These are phyloP conservation scores for Aspergillus fijiensis DNA, from an alignment of 2,329 filamentous ascomycete genomes.

Conservation along the genomic window DNA sequence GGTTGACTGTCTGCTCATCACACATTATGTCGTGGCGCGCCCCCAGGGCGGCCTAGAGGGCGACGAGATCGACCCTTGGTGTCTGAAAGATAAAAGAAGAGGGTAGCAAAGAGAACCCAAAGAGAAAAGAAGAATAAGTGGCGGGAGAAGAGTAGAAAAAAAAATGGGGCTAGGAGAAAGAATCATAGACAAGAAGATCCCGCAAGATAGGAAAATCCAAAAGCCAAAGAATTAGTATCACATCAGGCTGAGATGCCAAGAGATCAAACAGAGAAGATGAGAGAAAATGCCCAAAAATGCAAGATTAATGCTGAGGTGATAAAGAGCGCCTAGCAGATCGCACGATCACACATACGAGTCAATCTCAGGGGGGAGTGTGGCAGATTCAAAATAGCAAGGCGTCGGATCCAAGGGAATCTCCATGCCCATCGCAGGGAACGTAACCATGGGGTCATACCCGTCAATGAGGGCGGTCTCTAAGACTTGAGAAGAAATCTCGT, in stretches of 20 bases:
- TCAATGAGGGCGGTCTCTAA: slow-evolving; percentile 31
- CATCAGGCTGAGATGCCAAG: slow-evolving; percentile 1
- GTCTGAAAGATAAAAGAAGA: slow-evolving; percentile 11
- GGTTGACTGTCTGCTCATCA: slow-evolving; percentile 20
- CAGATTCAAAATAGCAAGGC: slow-evolving; percentile 33
- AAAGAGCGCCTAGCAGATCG: background rate
- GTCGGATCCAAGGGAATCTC: slow-evolving; percentile 32
- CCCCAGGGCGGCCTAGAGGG: slow-evolving; percentile 9
- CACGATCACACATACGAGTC: slow-evolving; percentile 39
- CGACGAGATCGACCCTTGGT: slow-evolving; percentile 10
- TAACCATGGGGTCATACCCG: slow-evolving; percentile 31
- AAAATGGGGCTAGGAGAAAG: slow-evolving; percentile 13
- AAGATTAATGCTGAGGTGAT: background rate
- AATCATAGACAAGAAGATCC: background rate
- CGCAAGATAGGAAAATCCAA: background rate
- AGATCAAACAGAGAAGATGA: slow-evolving; percentile 10
- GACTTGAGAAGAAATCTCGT: slow-evolving; percentile 22
- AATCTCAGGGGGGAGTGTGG: slow-evolving; percentile 34
- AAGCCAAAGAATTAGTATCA: slow-evolving; percentile 8
- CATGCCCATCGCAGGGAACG: slow-evolving; percentile 29
- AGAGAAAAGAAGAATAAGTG: slow-evolving; percentile 10
- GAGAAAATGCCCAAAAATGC: slow-evolving; percentile 4
- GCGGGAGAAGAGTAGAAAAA: slow-evolving; percentile 12
- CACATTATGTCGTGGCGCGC: slow-evolving; percentile 25
- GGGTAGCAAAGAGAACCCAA: slow-evolving; percentile 1